Base-by-base conservation (phyloP, 805 yeast species). In the Pichia manshurica region DNA sequence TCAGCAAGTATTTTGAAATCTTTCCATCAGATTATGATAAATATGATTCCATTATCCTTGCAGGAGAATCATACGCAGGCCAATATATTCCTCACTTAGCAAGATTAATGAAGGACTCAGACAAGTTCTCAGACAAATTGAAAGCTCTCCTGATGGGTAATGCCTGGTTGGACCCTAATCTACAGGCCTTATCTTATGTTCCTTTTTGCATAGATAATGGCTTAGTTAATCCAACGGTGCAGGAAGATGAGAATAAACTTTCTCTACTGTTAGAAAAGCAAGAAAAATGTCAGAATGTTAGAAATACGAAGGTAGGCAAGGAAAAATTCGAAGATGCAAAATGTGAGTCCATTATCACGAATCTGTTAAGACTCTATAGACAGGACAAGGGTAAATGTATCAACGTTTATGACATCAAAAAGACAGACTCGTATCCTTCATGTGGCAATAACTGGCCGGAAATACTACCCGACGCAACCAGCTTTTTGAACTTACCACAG, bases 11-110 rank as follows among this genome's bases (percentile, higher is more conserved):
- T 66, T 82, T 77, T 55, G 69, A 72, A 47, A 61, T 80, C 3
- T 91, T 91, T 63, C 10, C 20, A 25, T 96, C 96, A 0, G 81
- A 84, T 42, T 52, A 62, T 2, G 56, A 57, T 5, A 81, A 83
- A 51, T 50, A 47, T 42, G 31, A 50, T 15, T 84, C 87, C 25
- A 68, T 93, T 2, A 79, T 81, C 53, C 65, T 93, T 31, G 95
- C 96, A 0, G 99, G 99, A 28, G 99, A 93, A 69, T 86, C 96
- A 54, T 93, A 84, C 67, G 98, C 98, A 1, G 99, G 99, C 19
- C 97, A 93, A 63, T 93, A 88, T 62, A 85, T 93, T 46, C 98
- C 99, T 0, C 87, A 84, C 63, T 78, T 90, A 50, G 95, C 91
- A 0, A 69, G 76, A 34, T 79, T 78, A 1, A 71, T 91, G 5